Evolutionary conservation across 2,329 filamentous ascomycete species (phyloP).

Genomic region (Seiridium unicorne): DNA sequence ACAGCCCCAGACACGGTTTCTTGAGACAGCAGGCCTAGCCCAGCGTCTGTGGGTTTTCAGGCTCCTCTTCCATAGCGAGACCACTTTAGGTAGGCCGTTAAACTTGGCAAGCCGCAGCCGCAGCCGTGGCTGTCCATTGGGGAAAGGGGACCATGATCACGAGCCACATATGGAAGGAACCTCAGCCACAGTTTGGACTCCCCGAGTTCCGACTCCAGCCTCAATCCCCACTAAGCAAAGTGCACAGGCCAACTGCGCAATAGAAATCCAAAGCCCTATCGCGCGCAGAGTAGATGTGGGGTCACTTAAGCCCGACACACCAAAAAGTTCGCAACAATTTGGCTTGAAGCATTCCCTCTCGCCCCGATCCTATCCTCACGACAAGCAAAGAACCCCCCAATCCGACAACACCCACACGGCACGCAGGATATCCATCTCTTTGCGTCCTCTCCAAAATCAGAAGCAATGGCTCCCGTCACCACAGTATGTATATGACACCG

Average conservation of each 20-base stretch:
- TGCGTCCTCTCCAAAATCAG: constrained; percentile 52
- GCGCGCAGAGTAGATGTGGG: not conserved
- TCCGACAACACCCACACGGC: constrained; percentile 14
- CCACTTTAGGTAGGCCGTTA: no score
- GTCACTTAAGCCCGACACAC: constrained; percentile 24
- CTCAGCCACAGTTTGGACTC: no score
- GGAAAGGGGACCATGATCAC: no score
- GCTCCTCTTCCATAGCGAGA: no score
- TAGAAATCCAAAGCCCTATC: constrained; percentile 6
- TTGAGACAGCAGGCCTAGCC: no score
- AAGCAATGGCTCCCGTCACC: constrained; percentile 75
- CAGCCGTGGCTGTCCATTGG: no score
- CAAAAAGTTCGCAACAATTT: constrained; percentile 23
- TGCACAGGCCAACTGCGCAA: not conserved
- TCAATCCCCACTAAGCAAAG: not conserved
- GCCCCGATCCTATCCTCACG: not conserved
- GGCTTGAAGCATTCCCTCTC: not conserved
- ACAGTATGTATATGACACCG: constrained; percentile 81
- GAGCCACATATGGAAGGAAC: no score
- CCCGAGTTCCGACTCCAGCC: no score
- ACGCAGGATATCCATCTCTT: constrained; percentile 61
- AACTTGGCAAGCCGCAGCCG: no score
- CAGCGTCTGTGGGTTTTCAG: no score
- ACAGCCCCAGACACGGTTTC: no score
- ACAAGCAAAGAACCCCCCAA: constrained; percentile 16